These are phyloP conservation scores for Hanseniaspora gamundiae DNA, from an alignment of 1,139 yeast genomes.

Conservation along the genomic window DNA sequence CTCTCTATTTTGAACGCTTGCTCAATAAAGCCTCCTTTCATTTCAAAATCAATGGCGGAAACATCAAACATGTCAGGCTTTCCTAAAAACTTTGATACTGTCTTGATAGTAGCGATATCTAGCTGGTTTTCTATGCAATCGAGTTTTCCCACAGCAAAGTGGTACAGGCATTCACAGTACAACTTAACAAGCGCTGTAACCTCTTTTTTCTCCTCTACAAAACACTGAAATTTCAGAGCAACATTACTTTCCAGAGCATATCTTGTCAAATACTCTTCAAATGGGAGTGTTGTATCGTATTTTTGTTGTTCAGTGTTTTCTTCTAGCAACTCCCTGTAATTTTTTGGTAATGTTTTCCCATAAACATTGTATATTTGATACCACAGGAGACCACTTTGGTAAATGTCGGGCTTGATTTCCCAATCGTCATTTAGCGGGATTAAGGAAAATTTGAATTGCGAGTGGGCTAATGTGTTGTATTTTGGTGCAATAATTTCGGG, in stretches of 20 bases:
- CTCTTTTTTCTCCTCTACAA: slow-evolving; percentile 16
- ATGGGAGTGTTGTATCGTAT: slow-evolving; percentile 10
- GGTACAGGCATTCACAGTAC: slow-evolving; percentile 19
- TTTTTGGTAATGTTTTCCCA: slow-evolving; percentile 13
- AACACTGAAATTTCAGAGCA: slow-evolving; percentile 19
- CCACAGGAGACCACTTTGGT: slow-evolving; percentile 25
- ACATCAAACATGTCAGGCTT: neutral
- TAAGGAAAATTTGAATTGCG: slow-evolving; percentile 20
- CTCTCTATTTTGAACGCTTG: slow-evolving; percentile 19
- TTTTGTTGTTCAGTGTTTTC: neutral
- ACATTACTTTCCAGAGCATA: slow-evolving; percentile 13
- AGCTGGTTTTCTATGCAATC: slow-evolving; percentile 15
- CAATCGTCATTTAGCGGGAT: slow-evolving; percentile 21
- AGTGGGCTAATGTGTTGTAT: slow-evolving; percentile 26
- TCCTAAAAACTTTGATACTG: slow-evolving; percentile 15
- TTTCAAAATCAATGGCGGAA: slow-evolving; percentile 8
- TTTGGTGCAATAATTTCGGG: slow-evolving; percentile 24
- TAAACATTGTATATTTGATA: slow-evolving; percentile 27
- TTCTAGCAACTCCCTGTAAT: neutral
- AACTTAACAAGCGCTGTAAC: slow-evolving; percentile 10
- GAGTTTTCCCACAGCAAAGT: slow-evolving; percentile 18
- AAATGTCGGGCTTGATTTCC: slow-evolving; percentile 11
- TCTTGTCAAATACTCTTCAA: slow-evolving; percentile 17
- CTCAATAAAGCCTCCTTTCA: slow-evolving; percentile 22
- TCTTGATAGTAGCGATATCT: slow-evolving; percentile 23